Evolutionary conservation across 441 rosid genomes (phyloP).

Genomic region (Sinapis alba): DNA sequence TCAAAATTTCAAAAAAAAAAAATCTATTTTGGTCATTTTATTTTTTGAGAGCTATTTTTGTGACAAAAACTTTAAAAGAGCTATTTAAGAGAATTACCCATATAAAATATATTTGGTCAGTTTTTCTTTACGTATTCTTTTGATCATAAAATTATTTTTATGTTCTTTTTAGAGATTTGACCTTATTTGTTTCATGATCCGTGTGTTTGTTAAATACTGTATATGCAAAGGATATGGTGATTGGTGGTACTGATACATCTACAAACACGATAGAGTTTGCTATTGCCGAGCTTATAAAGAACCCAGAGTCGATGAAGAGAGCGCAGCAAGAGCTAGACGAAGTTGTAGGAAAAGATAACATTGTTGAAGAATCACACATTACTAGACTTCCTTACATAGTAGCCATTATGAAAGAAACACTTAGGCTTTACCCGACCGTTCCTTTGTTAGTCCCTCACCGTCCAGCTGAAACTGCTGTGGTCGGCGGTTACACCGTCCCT

Average conservation of each 20-base stretch:
- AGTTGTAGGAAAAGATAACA: conserved; percentile 18
- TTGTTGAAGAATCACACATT: neutral
- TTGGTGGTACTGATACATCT: conserved; percentile 53
- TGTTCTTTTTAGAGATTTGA: no score
- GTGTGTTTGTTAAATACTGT: neutral
- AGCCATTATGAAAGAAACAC: neutral
- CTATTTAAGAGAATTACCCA: no score
- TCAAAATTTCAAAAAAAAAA: no score
- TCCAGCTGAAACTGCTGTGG: neutral
- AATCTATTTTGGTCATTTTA: no score
- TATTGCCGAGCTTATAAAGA: conserved; percentile 48
- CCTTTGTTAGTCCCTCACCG: neutral
- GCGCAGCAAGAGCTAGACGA: conserved; percentile 49
- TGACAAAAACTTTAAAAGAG: no score
- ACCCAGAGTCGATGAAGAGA: conserved; percentile 37
- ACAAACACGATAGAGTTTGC: conserved; percentile 49
- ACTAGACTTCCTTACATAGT: neutral
- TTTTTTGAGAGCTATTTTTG: no score
- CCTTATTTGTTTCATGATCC: neutral
- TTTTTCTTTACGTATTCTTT: no score
- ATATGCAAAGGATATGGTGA: conserved; percentile 53
- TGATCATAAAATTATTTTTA: no score
- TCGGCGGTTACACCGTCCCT: neutral
- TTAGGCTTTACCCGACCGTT: neutral
- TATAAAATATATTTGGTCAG: no score